Base-by-base conservation (phyloP, 805 yeast species). In the Tetrapisispora iriomotensis region DNA sequence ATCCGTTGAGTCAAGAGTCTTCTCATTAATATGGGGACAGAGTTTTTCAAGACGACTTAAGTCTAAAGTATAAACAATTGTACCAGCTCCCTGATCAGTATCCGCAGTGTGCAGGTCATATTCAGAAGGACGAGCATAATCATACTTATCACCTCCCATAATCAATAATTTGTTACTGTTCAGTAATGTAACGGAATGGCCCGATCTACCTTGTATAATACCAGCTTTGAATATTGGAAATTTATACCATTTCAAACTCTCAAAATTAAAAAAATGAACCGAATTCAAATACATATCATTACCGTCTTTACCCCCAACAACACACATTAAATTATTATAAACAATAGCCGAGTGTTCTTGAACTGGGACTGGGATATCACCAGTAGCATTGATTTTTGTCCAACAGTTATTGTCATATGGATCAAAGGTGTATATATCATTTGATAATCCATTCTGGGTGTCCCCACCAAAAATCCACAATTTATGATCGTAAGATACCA, bases 391-490 rank as follows among this genome's bases (percentile, higher is more conserved):
- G 28, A 83, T 65, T 45, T 73, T 74, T 19, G 76, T 65, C 96
- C 97, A 92, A 29, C 70, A 68, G 50, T 75, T 76, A 8, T 62
- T 48, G 9, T 23, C 36, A 10, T 21, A 19, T 0, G 94, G 85
- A 56, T 90, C 90, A 61, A 73, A 92, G 51, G 79, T 67, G 77
- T 90, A 86, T 26, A 90, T 65, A 49, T 84, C 90, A 52, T 82
- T 79, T 37, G 74, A 75, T 45, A 88, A 73, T 37, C 72, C 71
- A 44, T 71, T 76, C 21, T 81, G 75, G 50, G 85, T 86, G 41
- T 86, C 82, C 42, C 99, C 99, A 44, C 99, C 99, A 64, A 82
- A 92, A 9, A 92, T 67, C 69, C 80, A 90, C 40, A 92, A 67
- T 54, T 79, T 79, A 57, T 80, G 78, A 48, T 82, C 79, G 63